These are phyloP conservation scores for Zygoascus biomembranicola DNA, from an alignment of 805 yeast species.

Conservation along the genomic window DNA sequence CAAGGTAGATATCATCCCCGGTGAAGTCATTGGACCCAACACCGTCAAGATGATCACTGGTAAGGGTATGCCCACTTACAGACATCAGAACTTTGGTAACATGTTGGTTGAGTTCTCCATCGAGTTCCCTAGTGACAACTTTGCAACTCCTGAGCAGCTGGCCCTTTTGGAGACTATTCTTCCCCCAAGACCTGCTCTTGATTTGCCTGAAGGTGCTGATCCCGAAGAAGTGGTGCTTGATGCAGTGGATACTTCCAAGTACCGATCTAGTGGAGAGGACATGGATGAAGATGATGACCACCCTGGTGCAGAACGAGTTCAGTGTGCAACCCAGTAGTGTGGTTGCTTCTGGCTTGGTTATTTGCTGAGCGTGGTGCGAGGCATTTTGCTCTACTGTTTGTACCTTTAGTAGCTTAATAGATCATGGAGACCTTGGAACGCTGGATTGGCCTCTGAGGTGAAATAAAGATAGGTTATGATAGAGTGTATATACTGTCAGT, in stretches of 20 bases:
- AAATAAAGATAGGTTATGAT: too few species aligned
- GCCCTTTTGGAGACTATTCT: constrained; percentile 64
- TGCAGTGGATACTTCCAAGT: constrained; percentile 59
- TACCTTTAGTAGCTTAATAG: neutral
- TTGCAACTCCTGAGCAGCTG: constrained; percentile 62
- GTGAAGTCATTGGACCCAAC: constrained; percentile 89
- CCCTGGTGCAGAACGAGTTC: constrained; percentile 65
- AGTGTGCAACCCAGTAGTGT: constrained; percentile 83
- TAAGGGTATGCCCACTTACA: constrained; percentile 96
- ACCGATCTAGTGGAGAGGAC: constrained; percentile 27
- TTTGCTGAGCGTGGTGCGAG: too few species aligned
- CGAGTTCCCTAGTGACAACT: constrained; percentile 75
- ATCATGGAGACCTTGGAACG: neutral
- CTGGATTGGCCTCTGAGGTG: too few species aligned
- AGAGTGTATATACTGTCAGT: too few species aligned
- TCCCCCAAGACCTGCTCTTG: constrained; percentile 58
- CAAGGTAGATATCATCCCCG: constrained; percentile 75
- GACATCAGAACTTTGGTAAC: constrained; percentile 84
- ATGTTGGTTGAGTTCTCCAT: constrained; percentile 77
- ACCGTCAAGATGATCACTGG: constrained; percentile 70
- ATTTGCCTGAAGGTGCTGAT: constrained; percentile 62
- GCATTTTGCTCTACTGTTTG: neutral
- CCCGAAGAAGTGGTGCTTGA: constrained; percentile 74
- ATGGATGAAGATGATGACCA: constrained; percentile 48
- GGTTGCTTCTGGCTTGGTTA: neutral